Evolutionary conservation across 2,329 filamentous ascomycete species (phyloP).

Genomic region (Davidsoniella virescens): DNA sequence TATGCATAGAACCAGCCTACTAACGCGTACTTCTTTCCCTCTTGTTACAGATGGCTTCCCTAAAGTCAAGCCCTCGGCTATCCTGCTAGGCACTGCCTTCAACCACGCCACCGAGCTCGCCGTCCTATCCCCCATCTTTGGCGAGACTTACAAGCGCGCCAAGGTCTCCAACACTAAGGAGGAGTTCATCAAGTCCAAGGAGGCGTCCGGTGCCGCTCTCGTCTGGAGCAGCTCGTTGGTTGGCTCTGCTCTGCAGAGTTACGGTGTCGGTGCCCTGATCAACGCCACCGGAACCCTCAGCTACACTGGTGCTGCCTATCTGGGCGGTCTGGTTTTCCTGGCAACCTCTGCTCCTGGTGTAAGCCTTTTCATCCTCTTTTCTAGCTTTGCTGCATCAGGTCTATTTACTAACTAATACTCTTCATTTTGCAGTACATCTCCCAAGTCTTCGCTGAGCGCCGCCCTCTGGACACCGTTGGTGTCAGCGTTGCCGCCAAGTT

Average conservation of each 20-base stretch:
- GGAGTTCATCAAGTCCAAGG: slow-evolving; percentile 88
- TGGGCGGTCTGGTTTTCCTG: slow-evolving; percentile 80
- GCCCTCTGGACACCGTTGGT: slow-evolving; percentile 76
- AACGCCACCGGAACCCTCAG: slow-evolving; percentile 89
- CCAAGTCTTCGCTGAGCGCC: slow-evolving; percentile 81
- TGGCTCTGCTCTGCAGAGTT: slow-evolving; percentile 77
- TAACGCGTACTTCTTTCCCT: slow-evolving; percentile 9
- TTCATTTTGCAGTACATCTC: slow-evolving; percentile 50
- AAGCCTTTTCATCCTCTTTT: slow-evolving; percentile 24
- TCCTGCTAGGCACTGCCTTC: slow-evolving; percentile 90
- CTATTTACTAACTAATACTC: no score
- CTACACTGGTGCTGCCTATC: slow-evolving; percentile 94
- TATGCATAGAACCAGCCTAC: neutral
- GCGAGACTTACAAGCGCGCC: slow-evolving; percentile 84
- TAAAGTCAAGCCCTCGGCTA: slow-evolving; percentile 91
- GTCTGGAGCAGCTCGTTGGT: slow-evolving; percentile 82
- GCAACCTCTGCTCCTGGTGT: slow-evolving; percentile 78
- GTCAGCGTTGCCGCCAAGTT: slow-evolving; percentile 71
- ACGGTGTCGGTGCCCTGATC: slow-evolving; percentile 77
- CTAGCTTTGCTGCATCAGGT: neutral
- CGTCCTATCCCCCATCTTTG: slow-evolving; percentile 77
- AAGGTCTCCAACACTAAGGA: slow-evolving; percentile 87
- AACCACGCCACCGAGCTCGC: slow-evolving; percentile 84
- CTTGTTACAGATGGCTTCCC: slow-evolving; percentile 29
- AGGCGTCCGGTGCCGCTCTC: slow-evolving; percentile 71